Conservation (phyloP, 1,139 yeast genomes). For the Zygoascus sp. region DNA sequence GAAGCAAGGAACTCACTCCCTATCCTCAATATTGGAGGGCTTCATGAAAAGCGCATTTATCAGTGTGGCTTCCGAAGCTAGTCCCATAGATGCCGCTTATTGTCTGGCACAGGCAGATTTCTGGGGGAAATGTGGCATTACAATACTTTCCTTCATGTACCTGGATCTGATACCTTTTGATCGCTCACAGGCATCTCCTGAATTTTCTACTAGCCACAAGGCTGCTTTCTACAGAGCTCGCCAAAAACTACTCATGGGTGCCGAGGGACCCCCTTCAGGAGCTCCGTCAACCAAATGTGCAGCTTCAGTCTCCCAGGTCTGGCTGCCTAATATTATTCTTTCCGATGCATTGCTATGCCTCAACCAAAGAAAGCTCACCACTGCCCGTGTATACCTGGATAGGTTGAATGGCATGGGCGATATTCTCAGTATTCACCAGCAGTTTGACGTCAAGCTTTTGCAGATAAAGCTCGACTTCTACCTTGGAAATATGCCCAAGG, state of each 20-base stretch:
- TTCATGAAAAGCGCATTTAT: conserved; percentile 52
- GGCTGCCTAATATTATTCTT: conserved; percentile 24
- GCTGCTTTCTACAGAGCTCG: conserved; percentile 19
- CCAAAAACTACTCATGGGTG: conserved; percentile 21
- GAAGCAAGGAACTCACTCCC: conserved; percentile 45
- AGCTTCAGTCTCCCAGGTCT: conserved; percentile 16
- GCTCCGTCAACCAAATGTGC: neutral
- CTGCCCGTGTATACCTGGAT: conserved; percentile 20
- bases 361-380: conserved; percentile 18
- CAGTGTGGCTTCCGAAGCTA: conserved; percentile 39
- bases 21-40: conserved; percentile 48
- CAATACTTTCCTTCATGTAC: conserved; percentile 21
- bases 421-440: conserved; percentile 15
- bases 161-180: conserved; percentile 16
- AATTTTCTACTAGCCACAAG: conserved; percentile 18
- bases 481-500: conserved; percentile 19
- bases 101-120: conserved; percentile 29
- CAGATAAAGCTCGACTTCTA: conserved; percentile 21
- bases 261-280: conserved; percentile 14
- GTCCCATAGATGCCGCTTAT: conserved; percentile 26
- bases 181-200: no score
- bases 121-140: conserved; percentile 28
- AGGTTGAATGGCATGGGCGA: conserved; percentile 14
- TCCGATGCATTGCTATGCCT: conserved; percentile 19
- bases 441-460: conserved; percentile 15